phyloP scores from a whole-genome alignment of 2,329 filamentous ascomycete species.

The Penicillium sp. region DNA sequence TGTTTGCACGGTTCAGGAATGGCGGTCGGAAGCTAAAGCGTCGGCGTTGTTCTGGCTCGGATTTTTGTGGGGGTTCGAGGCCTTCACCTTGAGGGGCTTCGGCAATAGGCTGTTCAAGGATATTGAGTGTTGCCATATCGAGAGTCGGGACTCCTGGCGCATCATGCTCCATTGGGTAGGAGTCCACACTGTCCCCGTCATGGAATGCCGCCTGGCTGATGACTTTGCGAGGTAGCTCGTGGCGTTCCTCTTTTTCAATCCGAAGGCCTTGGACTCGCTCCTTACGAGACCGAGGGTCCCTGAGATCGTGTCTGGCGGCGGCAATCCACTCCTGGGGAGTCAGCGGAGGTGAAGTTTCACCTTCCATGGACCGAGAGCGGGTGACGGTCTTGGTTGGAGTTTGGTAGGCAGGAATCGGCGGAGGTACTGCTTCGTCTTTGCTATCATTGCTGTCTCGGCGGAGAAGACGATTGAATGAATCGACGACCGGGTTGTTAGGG shows the following conservation, averaged over 20 bases:
- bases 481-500: conserved; percentile 26
- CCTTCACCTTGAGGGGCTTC: conserved; percentile 12
- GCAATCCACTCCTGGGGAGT: conserved; percentile 49
- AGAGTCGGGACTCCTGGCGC: conserved; percentile 34
- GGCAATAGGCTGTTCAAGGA: conserved; percentile 27
- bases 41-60: conserved; percentile 31
- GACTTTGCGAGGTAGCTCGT: conserved; percentile 9
- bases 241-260: conserved; percentile 3
- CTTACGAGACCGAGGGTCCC: conserved; percentile 24
- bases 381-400: conserved; percentile 23
- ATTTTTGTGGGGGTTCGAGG: conserved; percentile 23
- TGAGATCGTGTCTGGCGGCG: conserved; percentile 43
- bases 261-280: conserved; percentile 8
- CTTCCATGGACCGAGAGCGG: conserved; percentile 11
- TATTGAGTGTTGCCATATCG: conserved; percentile 35
- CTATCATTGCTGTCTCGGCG: conserved; percentile 25
- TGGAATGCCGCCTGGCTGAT: conserved; percentile 32
- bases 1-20: conserved; percentile 39
- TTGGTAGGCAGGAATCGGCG: conserved; percentile 28
- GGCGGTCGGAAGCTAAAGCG: conserved; percentile 41
- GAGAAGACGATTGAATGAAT: conserved; percentile 27
- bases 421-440: conserved; percentile 25
- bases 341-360: conserved; percentile 36
- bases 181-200: conserved; percentile 33
- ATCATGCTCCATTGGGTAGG: conserved; percentile 28